Base-by-base conservation (phyloP, 306 rosid genomes). In the Medicago lupulina region DNA sequence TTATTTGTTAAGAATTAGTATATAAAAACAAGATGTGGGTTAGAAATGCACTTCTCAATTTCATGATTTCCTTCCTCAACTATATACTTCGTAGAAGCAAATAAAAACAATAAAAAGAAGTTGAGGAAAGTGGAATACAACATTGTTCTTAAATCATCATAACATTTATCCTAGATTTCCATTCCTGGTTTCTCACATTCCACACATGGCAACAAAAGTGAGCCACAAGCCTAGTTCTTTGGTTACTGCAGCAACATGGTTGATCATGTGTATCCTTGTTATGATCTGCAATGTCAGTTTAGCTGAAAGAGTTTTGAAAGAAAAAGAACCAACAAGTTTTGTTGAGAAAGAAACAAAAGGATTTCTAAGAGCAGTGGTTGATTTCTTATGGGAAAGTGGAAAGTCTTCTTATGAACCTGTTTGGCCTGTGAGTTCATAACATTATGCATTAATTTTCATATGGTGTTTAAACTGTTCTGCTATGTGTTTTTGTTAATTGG, bases 351-450 rank as follows among this genome's bases (percentile, higher is more conserved):
- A 81, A 59, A 50, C 74, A 28, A 60, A 71, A 41, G 86, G 92
- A 50, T 11, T 74, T 78, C 62, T 91, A 34, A 34, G 43, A 78
- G 63, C 47, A 13, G 3, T 83, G 44, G 14, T 83, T 53, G 60
- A 84, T 73, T 89, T 91, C 87, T 68, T 91, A 31, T 87, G 97
- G 97, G 82, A 84, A 71, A 50, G 66, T 75, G 92, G 80, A 21
- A 70, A 87, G 39, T 77, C 94, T 78, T 75, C 97, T 61, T 81
- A 81, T 79, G 87, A 87, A 21, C 97, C 60, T 77, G 89, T 86
- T 84, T 91, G 97, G 97, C 97, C 97, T 8, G 97, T 91, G 75
- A 89, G 97, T 82, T 55, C 12, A 50, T 57, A 19, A 15, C 41
- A 68, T 21, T 43, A 43, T 43, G 14, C 14, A 43, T 43, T 43